Percentiles rank a stretch among this genome's conserved stretches.
Evolutionary conservation across 2,329 filamentous ascomycete species (phyloP).

Genomic region (Chaetomiaceae sp.): DNA sequence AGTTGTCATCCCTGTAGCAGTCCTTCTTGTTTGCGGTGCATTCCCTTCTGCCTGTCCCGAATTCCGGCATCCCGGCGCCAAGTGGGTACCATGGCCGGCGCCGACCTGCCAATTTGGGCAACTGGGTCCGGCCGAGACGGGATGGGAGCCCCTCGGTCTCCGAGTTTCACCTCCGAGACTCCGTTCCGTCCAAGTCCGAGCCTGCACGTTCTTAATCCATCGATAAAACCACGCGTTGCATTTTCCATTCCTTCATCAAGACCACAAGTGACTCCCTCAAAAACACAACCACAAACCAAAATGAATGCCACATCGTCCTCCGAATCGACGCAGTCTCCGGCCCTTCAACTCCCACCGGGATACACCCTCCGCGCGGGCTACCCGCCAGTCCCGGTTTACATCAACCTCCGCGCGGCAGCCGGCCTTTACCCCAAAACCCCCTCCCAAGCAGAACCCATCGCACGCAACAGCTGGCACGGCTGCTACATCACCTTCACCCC

Average conservation of each 20-base stretch:
- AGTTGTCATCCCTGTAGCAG: neutral
- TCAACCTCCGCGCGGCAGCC: constrained; percentile 34
- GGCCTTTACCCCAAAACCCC: constrained; percentile 36
- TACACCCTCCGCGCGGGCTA: constrained; percentile 36
- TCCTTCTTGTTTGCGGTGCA: no score
- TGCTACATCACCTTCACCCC: constrained; percentile 34
- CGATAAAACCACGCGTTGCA: no score
- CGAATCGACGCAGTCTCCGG: neutral
- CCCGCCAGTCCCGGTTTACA: constrained; percentile 35
- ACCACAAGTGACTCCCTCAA: no score
- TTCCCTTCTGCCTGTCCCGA: no score
- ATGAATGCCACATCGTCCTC: neutral
- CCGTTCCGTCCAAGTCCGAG: no score
- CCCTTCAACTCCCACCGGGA: neutral
- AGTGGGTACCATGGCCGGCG: neutral
- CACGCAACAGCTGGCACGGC: constrained; percentile 41
- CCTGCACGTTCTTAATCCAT: no score
- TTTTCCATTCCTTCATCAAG: no score
- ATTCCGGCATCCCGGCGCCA: neutral
- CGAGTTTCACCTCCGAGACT: no score
- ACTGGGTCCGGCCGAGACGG: neutral
- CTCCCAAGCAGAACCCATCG: constrained; percentile 34
- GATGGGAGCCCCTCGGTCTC: no score
- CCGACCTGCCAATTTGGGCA: neutral
- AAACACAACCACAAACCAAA: neutral